These are phyloP conservation scores for Saccharomycodes ludwigii DNA, from an alignment of 805 yeast species.

Conservation along the genomic window DNA sequence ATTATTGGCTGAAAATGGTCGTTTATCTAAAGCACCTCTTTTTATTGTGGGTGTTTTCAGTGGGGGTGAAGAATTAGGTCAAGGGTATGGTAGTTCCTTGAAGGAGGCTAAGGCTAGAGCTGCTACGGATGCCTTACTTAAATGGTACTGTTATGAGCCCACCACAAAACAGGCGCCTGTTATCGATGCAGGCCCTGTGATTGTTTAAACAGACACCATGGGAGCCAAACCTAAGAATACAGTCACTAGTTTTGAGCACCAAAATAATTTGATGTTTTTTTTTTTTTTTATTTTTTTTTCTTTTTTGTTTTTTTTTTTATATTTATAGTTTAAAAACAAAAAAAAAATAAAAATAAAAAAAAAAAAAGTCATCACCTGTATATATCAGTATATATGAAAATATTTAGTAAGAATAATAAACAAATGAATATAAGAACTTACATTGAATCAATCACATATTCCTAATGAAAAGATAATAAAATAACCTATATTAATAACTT, in stretches of 20 bases:
- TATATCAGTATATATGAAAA: constrained; percentile 1
- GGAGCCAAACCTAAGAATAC: not conserved
- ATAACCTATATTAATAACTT: constrained; percentile 2
- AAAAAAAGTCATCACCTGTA: not conserved
- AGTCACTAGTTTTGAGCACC: not conserved
- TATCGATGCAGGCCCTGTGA: constrained; percentile 33
- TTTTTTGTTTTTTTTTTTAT: constrained; percentile 6
- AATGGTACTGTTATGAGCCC: constrained; percentile 88
- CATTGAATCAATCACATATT: constrained; percentile 48
- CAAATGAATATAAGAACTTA: constrained; percentile 39
- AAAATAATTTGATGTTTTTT: constrained; percentile 6
- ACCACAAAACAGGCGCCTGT: constrained; percentile 45
- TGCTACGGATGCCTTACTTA: constrained; percentile 78
- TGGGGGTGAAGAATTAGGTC: constrained; percentile 73
- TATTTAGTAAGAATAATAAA: not conserved
- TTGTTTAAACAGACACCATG: constrained; percentile 21
- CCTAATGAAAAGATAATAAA: constrained; percentile 45
- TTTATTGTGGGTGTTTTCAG: constrained; percentile 86
- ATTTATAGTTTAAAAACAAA: constrained; percentile 2
- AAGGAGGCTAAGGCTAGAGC: constrained; percentile 89
- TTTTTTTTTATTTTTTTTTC: constrained; percentile 6
- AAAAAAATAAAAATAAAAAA: constrained; percentile 3
- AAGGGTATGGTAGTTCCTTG: constrained; percentile 85
- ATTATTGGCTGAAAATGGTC: constrained; percentile 86
- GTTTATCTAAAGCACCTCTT: constrained; percentile 71